Evolutionary conservation across 495 filamentous ascomycete genomes (phyloP).

Genomic region (Aspergillus diversus): DNA sequence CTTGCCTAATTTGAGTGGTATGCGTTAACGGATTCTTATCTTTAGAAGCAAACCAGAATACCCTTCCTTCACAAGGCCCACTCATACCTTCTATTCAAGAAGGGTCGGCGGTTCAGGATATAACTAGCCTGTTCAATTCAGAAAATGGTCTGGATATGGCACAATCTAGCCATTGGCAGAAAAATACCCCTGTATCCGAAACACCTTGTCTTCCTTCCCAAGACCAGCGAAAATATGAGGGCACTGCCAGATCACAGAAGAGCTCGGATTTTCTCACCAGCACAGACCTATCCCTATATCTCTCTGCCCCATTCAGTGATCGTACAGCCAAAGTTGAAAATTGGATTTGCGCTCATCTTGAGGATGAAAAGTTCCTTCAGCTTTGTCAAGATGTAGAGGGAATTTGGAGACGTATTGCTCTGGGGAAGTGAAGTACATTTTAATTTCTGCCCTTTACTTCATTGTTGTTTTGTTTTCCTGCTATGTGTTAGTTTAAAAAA

Average conservation of each 20-base stretch:
- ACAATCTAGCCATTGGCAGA: not conserved
- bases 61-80: not conserved
- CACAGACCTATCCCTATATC: conserved; percentile 40
- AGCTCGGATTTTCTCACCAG: conserved; percentile 13
- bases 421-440: conserved; percentile 31
- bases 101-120: not conserved
- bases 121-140: not conserved
- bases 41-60: not conserved
- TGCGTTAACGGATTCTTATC: not conserved
- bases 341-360: conserved; percentile 48
- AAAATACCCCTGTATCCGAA: not conserved
- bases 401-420: conserved; percentile 47
- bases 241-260: conserved; percentile 12
- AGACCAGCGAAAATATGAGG: conserved; percentile 1
- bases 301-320: conserved; percentile 37
- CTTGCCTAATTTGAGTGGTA: not conserved
- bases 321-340: conserved; percentile 41
- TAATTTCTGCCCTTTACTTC: conserved; percentile 3
- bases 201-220: not conserved
- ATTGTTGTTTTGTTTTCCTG: not conserved
- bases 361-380: conserved; percentile 48
- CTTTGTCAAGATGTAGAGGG: conserved; percentile 50
- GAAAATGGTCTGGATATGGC: not conserved
- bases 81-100: not conserved
- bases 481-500: not conserved